These are phyloP conservation scores for Petrea volubilis DNA, from an alignment of 257 asterid species.

Conservation along the genomic window DNA sequence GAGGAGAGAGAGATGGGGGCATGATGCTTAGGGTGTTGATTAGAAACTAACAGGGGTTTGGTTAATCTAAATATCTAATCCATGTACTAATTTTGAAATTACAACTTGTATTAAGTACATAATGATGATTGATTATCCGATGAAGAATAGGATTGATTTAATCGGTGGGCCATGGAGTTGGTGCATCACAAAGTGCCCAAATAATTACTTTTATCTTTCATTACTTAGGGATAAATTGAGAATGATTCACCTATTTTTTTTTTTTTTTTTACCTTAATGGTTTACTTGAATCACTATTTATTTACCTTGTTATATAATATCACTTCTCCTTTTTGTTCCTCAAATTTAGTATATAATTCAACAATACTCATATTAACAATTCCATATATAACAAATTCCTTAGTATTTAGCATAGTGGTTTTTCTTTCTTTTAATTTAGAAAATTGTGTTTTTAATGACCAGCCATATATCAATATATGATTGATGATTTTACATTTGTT, in stretches of 20 bases:
- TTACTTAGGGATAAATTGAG: background rate
- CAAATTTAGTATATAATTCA: slow-evolving; percentile 16
- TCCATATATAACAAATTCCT: background rate
- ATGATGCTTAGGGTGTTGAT: background rate
- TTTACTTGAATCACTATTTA: no score
- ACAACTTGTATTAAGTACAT: background rate
- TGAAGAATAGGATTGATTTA: background rate
- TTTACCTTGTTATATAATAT: background rate
- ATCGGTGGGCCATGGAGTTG: slow-evolving; percentile 23
- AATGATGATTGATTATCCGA: slow-evolving; percentile 1
- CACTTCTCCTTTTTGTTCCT: background rate
- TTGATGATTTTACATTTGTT: background rate
- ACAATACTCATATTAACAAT: background rate
- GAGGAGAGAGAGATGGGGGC: no score
- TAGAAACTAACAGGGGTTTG: background rate
- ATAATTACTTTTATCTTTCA: slow-evolving; percentile 3
- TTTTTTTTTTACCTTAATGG: background rate
- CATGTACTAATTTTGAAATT: background rate
- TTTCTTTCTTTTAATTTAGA: background rate
- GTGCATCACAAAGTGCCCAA: slow-evolving; percentile 23
- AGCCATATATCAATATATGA: background rate
- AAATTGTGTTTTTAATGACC: background rate
- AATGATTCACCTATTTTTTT: background rate
- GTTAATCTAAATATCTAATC: background rate
- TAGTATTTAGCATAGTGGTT: slow-evolving; percentile 11